A percentile compares a stretch with the other conserved stretches of the same genome.
These are phyloP conservation scores for Psilocybe subaeruginosa DNA, from an alignment of 768 basidiomycete species.

Conservation along the genomic window DNA sequence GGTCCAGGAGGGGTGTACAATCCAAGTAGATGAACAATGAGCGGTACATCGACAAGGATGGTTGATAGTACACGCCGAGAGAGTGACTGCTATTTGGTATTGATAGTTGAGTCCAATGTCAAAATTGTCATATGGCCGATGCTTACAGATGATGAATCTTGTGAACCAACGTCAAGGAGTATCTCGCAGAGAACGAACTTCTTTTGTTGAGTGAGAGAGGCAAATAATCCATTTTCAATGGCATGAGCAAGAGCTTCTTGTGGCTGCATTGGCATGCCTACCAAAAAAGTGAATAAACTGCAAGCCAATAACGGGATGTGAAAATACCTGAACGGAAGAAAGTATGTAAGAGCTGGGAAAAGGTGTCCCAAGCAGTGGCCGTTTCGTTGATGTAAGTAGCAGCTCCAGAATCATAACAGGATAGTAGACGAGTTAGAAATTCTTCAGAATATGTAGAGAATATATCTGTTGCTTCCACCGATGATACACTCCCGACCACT, in stretches of 20 bases:
- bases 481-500: slow-evolving; percentile 27
- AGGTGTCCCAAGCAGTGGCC: slow-evolving; percentile 53
- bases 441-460: slow-evolving; percentile 29
- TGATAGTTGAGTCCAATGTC: slow-evolving; percentile 4
- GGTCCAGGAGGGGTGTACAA: slow-evolving; percentile 47
- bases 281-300: not conserved
- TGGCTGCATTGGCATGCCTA: slow-evolving; percentile 43
- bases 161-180: slow-evolving; percentile 56
- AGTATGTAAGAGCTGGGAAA: slow-evolving; percentile 42
- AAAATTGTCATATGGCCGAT: not conserved
- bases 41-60: slow-evolving; percentile 49
- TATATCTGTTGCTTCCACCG: slow-evolving; percentile 14
- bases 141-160: slow-evolving; percentile 53
- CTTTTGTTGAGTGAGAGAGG: slow-evolving; percentile 50
- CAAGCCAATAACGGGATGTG: not conserved
- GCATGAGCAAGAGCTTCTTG: slow-evolving; percentile 44
- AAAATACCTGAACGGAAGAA: slow-evolving; percentile 50
- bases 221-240: slow-evolving; percentile 61
- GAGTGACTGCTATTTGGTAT: slow-evolving; percentile 38
- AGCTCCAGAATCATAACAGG: slow-evolving; percentile 55
- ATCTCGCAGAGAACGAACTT: slow-evolving; percentile 57
- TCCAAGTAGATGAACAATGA: slow-evolving; percentile 57
- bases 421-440: slow-evolving; percentile 43
- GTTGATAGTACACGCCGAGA: slow-evolving; percentile 53
- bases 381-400: slow-evolving; percentile 46